Conservation (phyloP, 805 yeast species). For the Cyberlindnera bimundalis region DNA sequence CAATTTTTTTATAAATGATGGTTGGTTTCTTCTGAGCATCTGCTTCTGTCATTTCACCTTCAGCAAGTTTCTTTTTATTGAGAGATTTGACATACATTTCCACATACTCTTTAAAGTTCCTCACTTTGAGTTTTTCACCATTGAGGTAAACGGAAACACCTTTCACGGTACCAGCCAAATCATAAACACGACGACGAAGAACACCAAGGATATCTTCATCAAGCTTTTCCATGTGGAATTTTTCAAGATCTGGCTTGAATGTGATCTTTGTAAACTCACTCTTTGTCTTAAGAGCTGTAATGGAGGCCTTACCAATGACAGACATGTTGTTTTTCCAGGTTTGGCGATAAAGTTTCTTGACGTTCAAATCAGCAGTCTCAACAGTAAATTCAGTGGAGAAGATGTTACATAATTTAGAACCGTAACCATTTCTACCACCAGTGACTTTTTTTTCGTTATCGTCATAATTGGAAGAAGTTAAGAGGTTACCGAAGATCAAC, state of each 20-base stretch:
- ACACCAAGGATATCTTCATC: slow-evolving; percentile 85
- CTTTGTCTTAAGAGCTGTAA: slow-evolving; percentile 43
- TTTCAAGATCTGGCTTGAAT: slow-evolving; percentile 80
- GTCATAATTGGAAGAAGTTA: slow-evolving; percentile 94
- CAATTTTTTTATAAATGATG: slow-evolving; percentile 74
- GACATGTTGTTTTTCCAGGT: slow-evolving; percentile 89
- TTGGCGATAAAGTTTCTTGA: slow-evolving; percentile 67
- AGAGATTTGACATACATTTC: slow-evolving; percentile 85
- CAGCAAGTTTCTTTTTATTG: slow-evolving; percentile 37
- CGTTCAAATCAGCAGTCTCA: slow-evolving; percentile 79
- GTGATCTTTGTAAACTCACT: slow-evolving; percentile 83
- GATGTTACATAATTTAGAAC: slow-evolving; percentile 96
- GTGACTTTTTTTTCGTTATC: slow-evolving; percentile 94
- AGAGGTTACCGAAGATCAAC: slow-evolving; percentile 89
- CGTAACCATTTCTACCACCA: slow-evolving; percentile 98
- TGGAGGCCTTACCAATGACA: slow-evolving; percentile 69
- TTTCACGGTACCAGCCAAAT: slow-evolving; percentile 88
- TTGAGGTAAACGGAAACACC: slow-evolving; percentile 78
- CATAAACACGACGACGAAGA: slow-evolving; percentile 89
- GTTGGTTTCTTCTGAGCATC: slow-evolving; percentile 46
- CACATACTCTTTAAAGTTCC: slow-evolving; percentile 80
- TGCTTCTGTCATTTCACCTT: slow-evolving; percentile 29
- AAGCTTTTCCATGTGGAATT: slow-evolving; percentile 80
- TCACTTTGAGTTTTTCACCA: slow-evolving; percentile 64
- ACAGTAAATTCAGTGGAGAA: slow-evolving; percentile 83